Conservation (phyloP, 805 yeast genomes). For the Saccharomycopsis capsularis region DNA sequence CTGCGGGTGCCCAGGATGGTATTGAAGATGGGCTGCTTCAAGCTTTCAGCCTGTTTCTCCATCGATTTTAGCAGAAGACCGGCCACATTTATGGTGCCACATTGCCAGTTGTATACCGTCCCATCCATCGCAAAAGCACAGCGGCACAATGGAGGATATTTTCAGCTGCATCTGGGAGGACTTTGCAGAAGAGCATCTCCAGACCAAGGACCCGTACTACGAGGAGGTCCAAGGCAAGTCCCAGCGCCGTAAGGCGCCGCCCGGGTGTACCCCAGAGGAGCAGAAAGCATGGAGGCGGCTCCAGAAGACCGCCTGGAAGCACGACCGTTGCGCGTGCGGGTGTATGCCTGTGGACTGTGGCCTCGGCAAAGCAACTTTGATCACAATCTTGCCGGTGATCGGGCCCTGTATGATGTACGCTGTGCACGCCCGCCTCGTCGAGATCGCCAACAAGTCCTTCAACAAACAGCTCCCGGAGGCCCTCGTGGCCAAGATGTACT, state of each 20-base stretch:
- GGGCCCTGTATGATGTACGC: conserved; percentile 82
- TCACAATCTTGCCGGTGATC: conserved; percentile 67
- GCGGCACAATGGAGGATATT: conserved; percentile 3
- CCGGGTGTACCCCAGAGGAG: conserved; percentile 50
- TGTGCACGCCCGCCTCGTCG: conserved; percentile 62
- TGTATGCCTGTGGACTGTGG: conserved; percentile 71
- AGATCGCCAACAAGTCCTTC: conserved; percentile 49
- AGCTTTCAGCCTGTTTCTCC: too few species aligned
- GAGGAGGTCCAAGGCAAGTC: conserved; percentile 47
- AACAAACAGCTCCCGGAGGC: conserved; percentile 43
- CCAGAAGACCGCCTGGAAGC: conserved; percentile 78
- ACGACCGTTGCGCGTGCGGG: conserved; percentile 79
- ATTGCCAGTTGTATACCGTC: too few species aligned
- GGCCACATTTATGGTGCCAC: too few species aligned
- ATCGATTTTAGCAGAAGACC: too few species aligned
- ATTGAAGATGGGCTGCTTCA: too few species aligned
- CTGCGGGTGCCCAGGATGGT: too few species aligned
- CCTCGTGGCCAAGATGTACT: conserved; percentile 62
- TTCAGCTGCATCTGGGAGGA: conserved; percentile 8
- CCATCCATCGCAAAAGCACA: too few species aligned
- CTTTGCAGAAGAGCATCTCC: conserved; percentile 12
- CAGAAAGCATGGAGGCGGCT: conserved; percentile 62
- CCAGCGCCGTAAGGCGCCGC: conserved; percentile 54
- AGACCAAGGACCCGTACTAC: conserved; percentile 49
- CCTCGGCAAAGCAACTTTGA: conserved; percentile 69